Conservation (phyloP, 257 asterid species). For the Ehretia macrophylla region DNA sequence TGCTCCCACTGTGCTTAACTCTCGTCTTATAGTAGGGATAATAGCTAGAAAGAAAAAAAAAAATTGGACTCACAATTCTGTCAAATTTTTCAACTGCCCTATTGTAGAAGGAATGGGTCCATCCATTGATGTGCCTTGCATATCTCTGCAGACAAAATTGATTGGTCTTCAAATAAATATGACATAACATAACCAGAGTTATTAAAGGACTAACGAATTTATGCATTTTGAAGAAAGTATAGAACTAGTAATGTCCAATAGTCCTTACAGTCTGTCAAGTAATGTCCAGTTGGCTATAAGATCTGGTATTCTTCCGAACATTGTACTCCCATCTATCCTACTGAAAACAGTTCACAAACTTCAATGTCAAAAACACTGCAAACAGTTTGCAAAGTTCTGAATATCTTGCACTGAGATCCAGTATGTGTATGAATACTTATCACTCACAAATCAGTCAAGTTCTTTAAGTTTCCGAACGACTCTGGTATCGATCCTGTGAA, state of each 20-base stretch:
- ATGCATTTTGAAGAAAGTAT: background rate
- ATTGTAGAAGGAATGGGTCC: conserved; percentile 68
- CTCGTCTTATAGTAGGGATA: background rate
- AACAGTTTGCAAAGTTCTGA: background rate
- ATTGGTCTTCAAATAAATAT: conserved; percentile 6
- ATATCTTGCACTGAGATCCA: background rate
- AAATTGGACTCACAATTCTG: conserved; percentile 46
- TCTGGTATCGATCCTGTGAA: conserved; percentile 71
- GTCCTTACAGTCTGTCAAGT: conserved; percentile 53
- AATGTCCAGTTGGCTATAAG: conserved; percentile 74
- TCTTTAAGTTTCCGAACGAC: conserved; percentile 47
- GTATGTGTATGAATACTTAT: conserved; percentile 1
- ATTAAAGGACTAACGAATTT: background rate
- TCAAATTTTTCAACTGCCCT: conserved; percentile 45
- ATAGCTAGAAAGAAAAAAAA: conserved; percentile 3
- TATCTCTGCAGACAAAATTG: conserved; percentile 47
- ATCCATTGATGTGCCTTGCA: conserved; percentile 77
- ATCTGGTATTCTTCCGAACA: conserved; percentile 72
- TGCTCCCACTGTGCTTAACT: no score
- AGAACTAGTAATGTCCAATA: background rate
- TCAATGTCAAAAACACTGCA: background rate
- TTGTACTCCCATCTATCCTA: conserved; percentile 66
- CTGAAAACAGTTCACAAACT: conserved; percentile 27
- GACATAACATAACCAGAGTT: background rate
- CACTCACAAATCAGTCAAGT: conserved; percentile 86